Evolutionary conservation across 2,329 filamentous ascomycete species (phyloP), one percentile per base, ranked within the genome.

Genomic region (Colletotrichum tropicale): DNA sequence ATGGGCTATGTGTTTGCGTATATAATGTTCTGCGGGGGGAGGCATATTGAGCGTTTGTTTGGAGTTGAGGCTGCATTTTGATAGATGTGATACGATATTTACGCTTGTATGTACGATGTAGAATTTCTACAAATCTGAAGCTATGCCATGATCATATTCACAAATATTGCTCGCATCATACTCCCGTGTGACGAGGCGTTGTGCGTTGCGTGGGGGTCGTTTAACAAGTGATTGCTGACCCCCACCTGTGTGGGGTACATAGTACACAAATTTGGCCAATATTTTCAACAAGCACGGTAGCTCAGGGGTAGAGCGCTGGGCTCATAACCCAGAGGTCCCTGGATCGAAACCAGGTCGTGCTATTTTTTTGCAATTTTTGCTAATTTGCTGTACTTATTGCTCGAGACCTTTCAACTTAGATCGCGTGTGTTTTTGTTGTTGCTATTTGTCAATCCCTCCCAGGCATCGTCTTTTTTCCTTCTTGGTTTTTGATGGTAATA

Each of bases 321-420:
- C 73, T 75, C 73, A 73, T 75, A 75, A 75, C 73, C 73, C 73
- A 71, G 73, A 75, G 73, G 73, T 75, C 73, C 73, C 55, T 64
- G 69, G 73, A 75, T 75, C 73, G 70, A 75, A 72, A 73, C 73
- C 62, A 64, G 55, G 73, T 75, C 56, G 62, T 75, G 73, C 73
- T 75, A 75, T 18, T 1, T 2, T 55, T 69, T 69, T 52, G 7
- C 9, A 30, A 16, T 32, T 69, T 73, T 56, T 32, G 26, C 60
- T 0, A 24, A 7, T 16, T 6, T 64, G 10, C 3, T n/a, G 55
- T 3, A 10, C 1, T n/a, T 28, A 0, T 2, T 36, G 15, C 12
- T 64, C 32, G 21, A 5, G 21, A 13, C 8, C 28, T 15, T 6
- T 61, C 30, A 28, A 7, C 30, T 15, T 61, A 2, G 3, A 15